phyloP scores from a whole-genome alignment of 116 monocot genomes.

The Thalassia testudinum region DNA sequence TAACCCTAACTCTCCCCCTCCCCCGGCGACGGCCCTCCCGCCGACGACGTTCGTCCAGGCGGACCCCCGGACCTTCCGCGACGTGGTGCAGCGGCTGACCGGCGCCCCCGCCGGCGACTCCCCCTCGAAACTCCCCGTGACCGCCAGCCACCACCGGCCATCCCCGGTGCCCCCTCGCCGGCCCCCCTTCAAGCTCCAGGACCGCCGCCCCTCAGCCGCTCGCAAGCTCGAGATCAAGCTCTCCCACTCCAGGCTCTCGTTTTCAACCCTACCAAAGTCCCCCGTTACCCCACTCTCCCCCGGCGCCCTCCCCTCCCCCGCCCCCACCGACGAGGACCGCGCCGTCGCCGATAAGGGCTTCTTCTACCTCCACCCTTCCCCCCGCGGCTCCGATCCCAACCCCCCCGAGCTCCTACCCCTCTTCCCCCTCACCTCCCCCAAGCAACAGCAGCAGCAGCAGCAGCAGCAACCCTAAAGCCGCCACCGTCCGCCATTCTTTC shows the following conservation, averaged over 20 bases:
- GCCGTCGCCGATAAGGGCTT: constrained; percentile 33
- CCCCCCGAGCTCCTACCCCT: constrained; percentile 36
- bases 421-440: constrained; percentile 23
- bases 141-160: constrained; percentile 3
- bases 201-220: constrained; percentile 21
- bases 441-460: background rate
- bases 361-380: constrained; percentile 36
- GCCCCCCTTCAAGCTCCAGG: constrained; percentile 32
- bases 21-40: background rate
- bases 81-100: constrained; percentile 41
- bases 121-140: constrained; percentile 6
- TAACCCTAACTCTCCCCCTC: background rate
- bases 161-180: constrained; percentile 11
- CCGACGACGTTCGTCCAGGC: constrained; percentile 46
- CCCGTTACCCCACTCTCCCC: constrained; percentile 11
- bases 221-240: constrained; percentile 35
- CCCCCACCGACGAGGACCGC: constrained; percentile 16
- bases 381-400: constrained; percentile 9
- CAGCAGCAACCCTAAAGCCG: background rate
- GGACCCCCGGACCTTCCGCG: constrained; percentile 27
- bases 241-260: constrained; percentile 13
- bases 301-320: constrained; percentile 3
- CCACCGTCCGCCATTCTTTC: too few species aligned
- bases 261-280: constrained; percentile 6
- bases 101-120: constrained; percentile 13